Evolutionary conservation across 2,329 filamentous ascomycete species (phyloP).

Genomic region (Fusarium subtropicale): DNA sequence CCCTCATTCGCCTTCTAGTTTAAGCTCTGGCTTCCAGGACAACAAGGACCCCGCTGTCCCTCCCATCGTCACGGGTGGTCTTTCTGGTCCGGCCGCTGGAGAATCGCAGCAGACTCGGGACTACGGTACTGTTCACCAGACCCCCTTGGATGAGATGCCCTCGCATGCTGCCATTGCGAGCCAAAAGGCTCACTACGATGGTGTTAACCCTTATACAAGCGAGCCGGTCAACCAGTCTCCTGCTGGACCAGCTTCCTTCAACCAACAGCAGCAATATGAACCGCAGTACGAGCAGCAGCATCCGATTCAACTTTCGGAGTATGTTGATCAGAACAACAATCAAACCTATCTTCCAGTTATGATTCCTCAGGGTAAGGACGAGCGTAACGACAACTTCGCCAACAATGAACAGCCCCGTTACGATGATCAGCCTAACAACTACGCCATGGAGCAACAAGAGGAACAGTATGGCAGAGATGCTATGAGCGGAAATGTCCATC

Average conservation of each 20-base stretch:
- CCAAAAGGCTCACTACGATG: constrained; percentile 64
- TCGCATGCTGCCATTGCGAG: constrained; percentile 64
- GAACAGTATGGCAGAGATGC: constrained; percentile 17
- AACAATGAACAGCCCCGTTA: constrained; percentile 15
- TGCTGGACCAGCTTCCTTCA: constrained; percentile 15
- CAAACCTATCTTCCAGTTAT: constrained; percentile 40
- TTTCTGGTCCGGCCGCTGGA: constrained; percentile 55
- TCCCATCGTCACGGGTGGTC: constrained; percentile 67
- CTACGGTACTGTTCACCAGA: constrained; percentile 60
- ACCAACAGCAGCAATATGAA: constrained; percentile 31
- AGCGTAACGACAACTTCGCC: constrained; percentile 12
- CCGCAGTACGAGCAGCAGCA: constrained; percentile 28
- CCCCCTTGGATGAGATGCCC: constrained; percentile 61
- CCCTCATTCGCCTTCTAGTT: constrained; percentile 83
- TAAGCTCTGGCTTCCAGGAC: constrained; percentile 72
- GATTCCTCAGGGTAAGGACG: constrained; percentile 34
- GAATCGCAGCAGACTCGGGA: constrained; percentile 50
- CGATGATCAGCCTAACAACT: constrained; percentile 18
- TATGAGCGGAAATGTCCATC: constrained; percentile 10
- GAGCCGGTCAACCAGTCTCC: constrained; percentile 52
- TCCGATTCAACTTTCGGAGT: constrained; percentile 31
- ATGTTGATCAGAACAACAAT: constrained; percentile 30
- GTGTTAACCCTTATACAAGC: constrained; percentile 68
- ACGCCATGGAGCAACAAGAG: constrained; percentile 21
- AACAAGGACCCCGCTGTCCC: constrained; percentile 69